Conservation (phyloP, 1,284 basidiomycete species). For the Rhodofomes roseus region DNA sequence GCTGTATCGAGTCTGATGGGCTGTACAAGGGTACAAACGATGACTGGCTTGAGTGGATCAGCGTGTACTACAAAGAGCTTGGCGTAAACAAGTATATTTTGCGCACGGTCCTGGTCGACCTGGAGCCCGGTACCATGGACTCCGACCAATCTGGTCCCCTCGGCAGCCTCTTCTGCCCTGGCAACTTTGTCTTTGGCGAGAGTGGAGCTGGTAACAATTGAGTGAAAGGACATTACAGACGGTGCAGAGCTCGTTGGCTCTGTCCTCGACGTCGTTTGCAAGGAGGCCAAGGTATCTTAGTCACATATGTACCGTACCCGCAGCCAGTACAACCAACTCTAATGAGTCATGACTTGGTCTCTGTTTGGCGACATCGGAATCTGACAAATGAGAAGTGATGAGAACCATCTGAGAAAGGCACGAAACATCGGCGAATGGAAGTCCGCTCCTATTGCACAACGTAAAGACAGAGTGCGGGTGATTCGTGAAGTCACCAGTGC, state of each 20-base stretch:
- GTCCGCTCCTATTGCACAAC: too few relatives aligned
- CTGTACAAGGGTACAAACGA: constrained; percentile 92
- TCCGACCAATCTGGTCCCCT: constrained; percentile 85
- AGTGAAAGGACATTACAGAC: constrained; percentile 93
- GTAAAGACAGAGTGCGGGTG: too few relatives aligned
- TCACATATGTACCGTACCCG: too few relatives aligned
- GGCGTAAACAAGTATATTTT: constrained; percentile 94
- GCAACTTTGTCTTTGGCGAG: constrained; percentile 91
- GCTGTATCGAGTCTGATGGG: constrained; percentile 92
- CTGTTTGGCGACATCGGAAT: too few relatives aligned
- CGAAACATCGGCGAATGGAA: too few relatives aligned
- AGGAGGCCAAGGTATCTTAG: constrained; percentile 91
- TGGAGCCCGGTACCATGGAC: constrained; percentile 98
- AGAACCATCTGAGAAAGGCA: too few relatives aligned
- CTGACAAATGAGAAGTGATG: too few relatives aligned
- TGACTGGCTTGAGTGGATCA: constrained; percentile 96
- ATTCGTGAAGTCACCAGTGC: too few relatives aligned
- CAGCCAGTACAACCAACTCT: too few relatives aligned
- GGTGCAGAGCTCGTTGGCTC: constrained; percentile 95
- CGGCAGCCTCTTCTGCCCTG: constrained; percentile 88
- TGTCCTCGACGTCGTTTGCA: constrained; percentile 86
- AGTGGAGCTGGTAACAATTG: constrained; percentile 96
- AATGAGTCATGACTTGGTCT: too few relatives aligned
- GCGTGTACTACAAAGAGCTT: constrained; percentile 93
- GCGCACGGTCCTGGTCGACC: constrained; percentile 90